These are phyloP conservation scores for Cercospora janseana DNA, from an alignment of 2,329 filamentous ascomycete genomes.

Conservation along the genomic window DNA sequence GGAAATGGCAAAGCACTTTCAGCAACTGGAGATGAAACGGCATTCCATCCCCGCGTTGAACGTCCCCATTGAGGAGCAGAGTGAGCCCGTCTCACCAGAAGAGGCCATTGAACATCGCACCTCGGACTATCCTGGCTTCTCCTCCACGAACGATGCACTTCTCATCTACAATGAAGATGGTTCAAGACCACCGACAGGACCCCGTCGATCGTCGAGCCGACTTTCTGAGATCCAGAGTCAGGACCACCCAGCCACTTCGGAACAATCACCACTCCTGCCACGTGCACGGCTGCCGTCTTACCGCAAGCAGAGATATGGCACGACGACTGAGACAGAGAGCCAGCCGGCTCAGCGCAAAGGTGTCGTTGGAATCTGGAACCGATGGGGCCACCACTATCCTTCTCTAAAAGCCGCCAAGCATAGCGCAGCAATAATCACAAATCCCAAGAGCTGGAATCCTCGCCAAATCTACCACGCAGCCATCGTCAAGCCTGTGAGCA, in stretches of 20 bases:
- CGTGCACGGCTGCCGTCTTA: conserved; percentile 28
- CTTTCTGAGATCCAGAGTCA: conserved; percentile 33
- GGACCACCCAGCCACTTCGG: conserved; percentile 22
- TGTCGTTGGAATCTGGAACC: conserved; percentile 31
- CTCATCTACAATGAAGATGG: conserved; percentile 19
- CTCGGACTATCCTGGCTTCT: conserved; percentile 8
- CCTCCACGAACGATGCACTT: conserved; percentile 15
- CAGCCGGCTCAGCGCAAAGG: conserved; percentile 8
- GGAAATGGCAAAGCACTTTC: conserved; percentile 30
- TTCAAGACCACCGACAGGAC: background rate
- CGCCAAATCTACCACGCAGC: conserved; percentile 62
- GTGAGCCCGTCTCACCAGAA: conserved; percentile 37
- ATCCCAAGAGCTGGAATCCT: conserved; percentile 71
- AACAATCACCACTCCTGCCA: conserved; percentile 41
- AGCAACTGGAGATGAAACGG: conserved; percentile 24
- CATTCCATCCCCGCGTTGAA: background rate
- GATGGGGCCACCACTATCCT: conserved; percentile 34
- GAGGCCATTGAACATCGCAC: conserved; percentile 10
- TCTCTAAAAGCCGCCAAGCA: conserved; percentile 23
- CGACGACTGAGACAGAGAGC: conserved; percentile 30
- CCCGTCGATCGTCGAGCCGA: conserved; percentile 4
- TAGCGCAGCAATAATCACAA: conserved; percentile 42
- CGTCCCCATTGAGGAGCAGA: conserved; percentile 38
- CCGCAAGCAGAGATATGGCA: conserved; percentile 28
- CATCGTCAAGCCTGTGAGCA: conserved; percentile 65